Conservation (phyloP, 2,329 filamentous ascomycete species). For the Colletotrichum chrysophilum region DNA sequence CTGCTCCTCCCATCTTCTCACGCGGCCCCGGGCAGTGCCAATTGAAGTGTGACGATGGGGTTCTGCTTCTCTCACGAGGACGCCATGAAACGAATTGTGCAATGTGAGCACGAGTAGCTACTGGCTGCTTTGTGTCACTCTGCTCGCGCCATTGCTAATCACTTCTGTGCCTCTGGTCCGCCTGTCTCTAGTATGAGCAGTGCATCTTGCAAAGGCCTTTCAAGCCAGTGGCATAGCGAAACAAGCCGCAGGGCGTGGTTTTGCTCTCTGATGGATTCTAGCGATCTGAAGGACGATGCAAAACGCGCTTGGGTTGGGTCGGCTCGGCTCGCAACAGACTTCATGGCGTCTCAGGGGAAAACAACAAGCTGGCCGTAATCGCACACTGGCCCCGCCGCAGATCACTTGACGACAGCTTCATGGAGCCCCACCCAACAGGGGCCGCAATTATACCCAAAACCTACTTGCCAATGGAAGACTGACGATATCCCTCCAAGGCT, state of each 20-base stretch:
- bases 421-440: neutral
- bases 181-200: neutral
- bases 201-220: neutral
- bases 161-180: neutral
- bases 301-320: neutral
- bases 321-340: neutral
- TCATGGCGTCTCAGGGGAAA: neutral
- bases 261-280: neutral
- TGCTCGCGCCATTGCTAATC: neutral
- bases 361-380: neutral
- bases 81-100: neutral
- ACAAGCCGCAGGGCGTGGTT: neutral
- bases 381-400: neutral
- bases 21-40: neutral
- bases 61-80: neutral
- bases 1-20: neutral
- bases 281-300: neutral
- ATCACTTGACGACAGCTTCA: neutral
- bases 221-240: neutral
- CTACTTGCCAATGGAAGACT: slow-evolving; percentile 27
- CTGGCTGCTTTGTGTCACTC: neutral
- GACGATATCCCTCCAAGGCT: slow-evolving; percentile 64
- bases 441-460: neutral
- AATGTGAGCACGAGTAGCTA: neutral
- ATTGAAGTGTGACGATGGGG: neutral